phyloP scores from a whole-genome alignment of 2,329 filamentous ascomycete species.

The Xylariomycetidae sp. region DNA sequence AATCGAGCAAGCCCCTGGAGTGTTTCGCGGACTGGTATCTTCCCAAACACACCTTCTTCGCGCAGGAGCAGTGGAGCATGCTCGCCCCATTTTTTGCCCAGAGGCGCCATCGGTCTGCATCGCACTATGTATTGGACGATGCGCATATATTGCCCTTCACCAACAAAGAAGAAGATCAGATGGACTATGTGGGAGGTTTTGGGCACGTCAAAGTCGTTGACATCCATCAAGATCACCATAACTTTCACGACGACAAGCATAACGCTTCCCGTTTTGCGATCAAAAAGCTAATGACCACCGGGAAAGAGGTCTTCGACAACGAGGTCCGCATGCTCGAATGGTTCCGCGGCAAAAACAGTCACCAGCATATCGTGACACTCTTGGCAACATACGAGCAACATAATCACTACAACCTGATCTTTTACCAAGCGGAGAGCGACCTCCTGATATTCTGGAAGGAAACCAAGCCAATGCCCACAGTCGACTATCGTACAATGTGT shows the following conservation, averaged over 20 bases:
- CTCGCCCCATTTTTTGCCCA: background rate
- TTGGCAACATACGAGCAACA: background rate
- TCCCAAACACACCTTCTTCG: background rate
- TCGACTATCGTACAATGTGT: background rate
- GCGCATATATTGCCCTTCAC: background rate
- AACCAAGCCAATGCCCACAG: background rate
- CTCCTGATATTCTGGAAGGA: conserved; percentile 2
- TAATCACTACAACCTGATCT: background rate
- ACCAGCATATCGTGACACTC: background rate
- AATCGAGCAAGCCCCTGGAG: background rate
- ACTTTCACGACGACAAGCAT: background rate
- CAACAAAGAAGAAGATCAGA: background rate
- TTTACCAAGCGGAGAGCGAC: conserved; percentile 4
- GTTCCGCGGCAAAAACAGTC: background rate
- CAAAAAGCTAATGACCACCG: background rate
- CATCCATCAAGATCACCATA: background rate
- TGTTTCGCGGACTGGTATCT: background rate
- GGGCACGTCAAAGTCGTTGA: background rate
- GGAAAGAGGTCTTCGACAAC: background rate
- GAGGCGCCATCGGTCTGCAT: background rate
- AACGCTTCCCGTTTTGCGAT: background rate
- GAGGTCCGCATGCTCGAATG: background rate
- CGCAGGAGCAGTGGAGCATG: background rate
- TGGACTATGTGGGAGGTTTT: background rate
- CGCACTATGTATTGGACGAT: background rate